Percentiles rank a stretch among this genome's conserved stretches.
Conservation (phyloP, 305 asterid species). For the Lippia alba region DNA sequence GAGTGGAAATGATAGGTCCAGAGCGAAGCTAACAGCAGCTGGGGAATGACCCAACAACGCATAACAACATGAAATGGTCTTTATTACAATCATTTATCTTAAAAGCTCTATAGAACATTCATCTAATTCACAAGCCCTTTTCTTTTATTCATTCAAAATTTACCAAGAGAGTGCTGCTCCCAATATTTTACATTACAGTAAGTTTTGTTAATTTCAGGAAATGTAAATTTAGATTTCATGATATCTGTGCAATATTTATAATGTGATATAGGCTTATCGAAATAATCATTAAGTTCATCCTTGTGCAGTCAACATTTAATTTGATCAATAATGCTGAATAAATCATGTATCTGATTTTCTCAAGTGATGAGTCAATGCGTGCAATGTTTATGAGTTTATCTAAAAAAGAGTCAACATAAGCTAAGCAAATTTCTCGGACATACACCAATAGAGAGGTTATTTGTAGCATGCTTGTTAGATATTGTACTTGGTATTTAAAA, state of each 20-base stretch:
- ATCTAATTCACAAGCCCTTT: conserved; percentile 16
- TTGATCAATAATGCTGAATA: conserved; percentile 1
- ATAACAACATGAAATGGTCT: conserved; percentile 21
- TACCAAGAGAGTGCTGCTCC: neutral
- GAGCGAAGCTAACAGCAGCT: conserved; percentile 11
- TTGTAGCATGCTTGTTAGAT: conserved; percentile 1
- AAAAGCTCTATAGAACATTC: neutral
- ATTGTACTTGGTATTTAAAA: conserved; percentile 20
- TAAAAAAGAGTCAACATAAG: neutral
- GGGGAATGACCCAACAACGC: conserved; percentile 4
- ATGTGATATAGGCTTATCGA: neutral
- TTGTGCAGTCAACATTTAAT: conserved; percentile 19
- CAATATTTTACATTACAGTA: neutral
- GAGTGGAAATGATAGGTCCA: conserved; percentile 5
- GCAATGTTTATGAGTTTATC: neutral
- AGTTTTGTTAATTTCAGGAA: neutral
- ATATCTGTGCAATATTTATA: neutral
- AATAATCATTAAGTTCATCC: neutral
- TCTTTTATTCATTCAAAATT: conserved; percentile 3
- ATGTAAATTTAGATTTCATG: conserved; percentile 20
- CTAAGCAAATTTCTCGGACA: neutral
- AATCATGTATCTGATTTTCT: neutral
- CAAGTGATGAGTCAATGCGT: conserved; percentile 1
- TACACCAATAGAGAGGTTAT: neutral
- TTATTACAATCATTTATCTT: conserved; percentile 10